Base-by-base conservation (phyloP, 192 early-diverging fungal species). In the Backusella mclennaniae region DNA sequence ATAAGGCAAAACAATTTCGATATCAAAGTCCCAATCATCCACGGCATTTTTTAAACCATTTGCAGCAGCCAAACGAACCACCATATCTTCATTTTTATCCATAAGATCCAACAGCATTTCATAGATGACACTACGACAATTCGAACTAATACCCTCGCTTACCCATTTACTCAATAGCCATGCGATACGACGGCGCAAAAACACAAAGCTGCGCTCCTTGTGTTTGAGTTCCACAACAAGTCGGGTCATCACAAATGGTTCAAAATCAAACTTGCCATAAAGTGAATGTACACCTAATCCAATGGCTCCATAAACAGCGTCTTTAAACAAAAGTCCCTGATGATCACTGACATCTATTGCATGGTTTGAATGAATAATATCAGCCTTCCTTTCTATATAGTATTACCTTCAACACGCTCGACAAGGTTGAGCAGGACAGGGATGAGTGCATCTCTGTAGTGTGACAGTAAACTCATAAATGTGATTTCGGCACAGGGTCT, bases 21-120 rank as follows among this genome's bases (percentile, higher is more conserved):
- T 76, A 31, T 94, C 93, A 85, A 97, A 97, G 72, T 96, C 94
- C 93, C 93, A 95, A 75, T 97, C 95, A 69, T 95, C 95, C 33
- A 98, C 84, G 42, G 92, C 90, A 35, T 73, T 76, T 53, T 85
- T 75, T 4, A 97, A 79, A 39, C 89, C 90, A 6, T 88, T 79
- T 15, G 92, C 87, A 14, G 96, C 90, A 15, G 93, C 90, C 49
- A 97, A 85, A 4, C 95, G 90, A 42, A 97, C 94, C 44, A 94
- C 90, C 77, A 95, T 77, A 35, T 95, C 93, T 76, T 95, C 90
- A n/a, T 89, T 84, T 1, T 85, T 77, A n/a, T 76, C 73, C 77
- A 94, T 85, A 2, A 96, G 80, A 41, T 88, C 86, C 23, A 96
- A 66, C 77, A 98, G 85, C 17, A 92, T 82, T 39, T 85, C 80